These are phyloP conservation scores for Xylariaceae sp. DNA, from an alignment of 2,329 filamentous ascomycete species.

Conservation along the genomic window DNA sequence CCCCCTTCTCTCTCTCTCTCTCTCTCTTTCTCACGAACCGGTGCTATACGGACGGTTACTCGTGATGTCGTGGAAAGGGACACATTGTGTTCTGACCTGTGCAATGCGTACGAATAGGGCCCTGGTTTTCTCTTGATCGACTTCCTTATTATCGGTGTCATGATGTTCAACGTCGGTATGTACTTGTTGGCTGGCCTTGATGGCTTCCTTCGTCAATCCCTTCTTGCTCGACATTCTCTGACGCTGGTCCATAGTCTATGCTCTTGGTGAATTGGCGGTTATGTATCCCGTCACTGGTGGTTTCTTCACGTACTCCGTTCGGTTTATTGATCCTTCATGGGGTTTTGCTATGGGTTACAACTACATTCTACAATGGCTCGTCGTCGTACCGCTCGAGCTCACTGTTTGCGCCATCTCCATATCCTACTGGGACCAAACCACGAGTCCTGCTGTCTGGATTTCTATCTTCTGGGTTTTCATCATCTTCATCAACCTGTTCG, in stretches of 20 bases:
- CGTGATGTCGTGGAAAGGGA: no score
- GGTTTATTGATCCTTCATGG: slow-evolving; percentile 48
- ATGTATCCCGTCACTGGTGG: slow-evolving; percentile 47
- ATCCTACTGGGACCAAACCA: slow-evolving; percentile 42
- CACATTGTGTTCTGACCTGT: slow-evolving; percentile 1
- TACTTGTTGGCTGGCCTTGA: not conserved
- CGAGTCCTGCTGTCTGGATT: slow-evolving; percentile 48
- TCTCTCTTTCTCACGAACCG: no score
- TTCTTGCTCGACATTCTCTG: not conserved
- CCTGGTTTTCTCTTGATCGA: slow-evolving; percentile 42
- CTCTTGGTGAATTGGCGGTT: slow-evolving; percentile 48
- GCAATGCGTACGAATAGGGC: slow-evolving; percentile 26
- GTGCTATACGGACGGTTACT: no score
- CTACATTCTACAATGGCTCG: slow-evolving; percentile 45
- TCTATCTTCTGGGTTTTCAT: slow-evolving; percentile 49
- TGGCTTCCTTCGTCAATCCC: not conserved
- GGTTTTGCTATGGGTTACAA: slow-evolving; percentile 39
- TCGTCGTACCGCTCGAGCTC: slow-evolving; percentile 44
- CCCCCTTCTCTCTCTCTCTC: no score
- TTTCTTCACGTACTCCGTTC: slow-evolving; percentile 45
- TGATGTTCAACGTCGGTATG: slow-evolving; percentile 52
- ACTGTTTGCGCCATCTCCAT: slow-evolving; percentile 46
- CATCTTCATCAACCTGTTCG: slow-evolving; percentile 51
- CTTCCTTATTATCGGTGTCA: slow-evolving; percentile 52
- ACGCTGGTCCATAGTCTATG: slow-evolving; percentile 40